Base-by-base conservation (phyloP, 1,284 basidiomycete species). In the Apiotrichum gracile region DNA sequence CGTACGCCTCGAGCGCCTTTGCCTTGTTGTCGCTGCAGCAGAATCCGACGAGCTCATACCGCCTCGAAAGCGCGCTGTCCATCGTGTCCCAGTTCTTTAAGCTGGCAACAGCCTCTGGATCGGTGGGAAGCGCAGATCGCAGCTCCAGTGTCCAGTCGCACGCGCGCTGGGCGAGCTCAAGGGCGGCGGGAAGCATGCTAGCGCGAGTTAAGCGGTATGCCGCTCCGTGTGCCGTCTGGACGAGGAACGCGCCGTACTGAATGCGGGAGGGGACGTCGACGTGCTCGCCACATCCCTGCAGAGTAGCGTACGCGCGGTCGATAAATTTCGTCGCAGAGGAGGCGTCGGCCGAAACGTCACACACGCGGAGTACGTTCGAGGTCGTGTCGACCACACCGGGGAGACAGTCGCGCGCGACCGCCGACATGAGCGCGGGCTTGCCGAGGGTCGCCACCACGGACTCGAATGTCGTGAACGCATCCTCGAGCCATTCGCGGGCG, bases 1-100 rank as follows among this genome's bases (percentile, higher is more conserved):
- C 45, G 40, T 57, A 64, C 14, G 65, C 61, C 3, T 57, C 37
- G 22, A 59, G 52, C 19, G 62, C 57, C 5, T 44, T 55, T 39
- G 50, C 49, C 39, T 54, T 65, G 63, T 91, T 84, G 69, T 86
- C 89, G 37, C 80, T 78, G 65, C 82, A 83, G 66, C 86, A 89
- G 3, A 85, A 82, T 0, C 82, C 87, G 22, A 91, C 76, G n/a
- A 91, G 73, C 70, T 91, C 88, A 79, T 83, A 89, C 37, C 88
- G 77, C 37, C 83, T 79, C 60, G 53, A 21, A 24, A 70, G 25
- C 2, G 49, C 47, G 4, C 29, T 31, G 10, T 41, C 33, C 22
- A 46, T 27, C 1, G 17, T 13, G 17, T 22, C 34, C 49, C 46
- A 49, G 2, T 37, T n/a, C 14, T 37, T 12, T 7, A 21, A 2